phyloP scores from a whole-genome alignment of 441 rosid genomes.

The Erodium chrysanthum region DNA sequence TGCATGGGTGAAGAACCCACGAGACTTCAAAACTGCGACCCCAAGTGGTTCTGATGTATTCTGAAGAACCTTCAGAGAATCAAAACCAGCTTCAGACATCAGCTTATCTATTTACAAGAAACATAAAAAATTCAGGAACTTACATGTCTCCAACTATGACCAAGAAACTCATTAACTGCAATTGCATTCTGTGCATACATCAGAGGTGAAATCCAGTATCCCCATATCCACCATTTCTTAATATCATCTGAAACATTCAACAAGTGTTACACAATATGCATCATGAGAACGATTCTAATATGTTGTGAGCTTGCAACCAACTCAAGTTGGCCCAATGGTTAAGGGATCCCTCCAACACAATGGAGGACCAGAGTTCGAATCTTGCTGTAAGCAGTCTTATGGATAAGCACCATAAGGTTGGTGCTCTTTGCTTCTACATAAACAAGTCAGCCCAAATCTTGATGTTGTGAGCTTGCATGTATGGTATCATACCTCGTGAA shows the following conservation, averaged over 20 bases:
- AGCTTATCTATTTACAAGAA: no score
- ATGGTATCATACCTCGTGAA: conserved; percentile 37
- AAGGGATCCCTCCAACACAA: no score
- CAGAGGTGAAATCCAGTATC: conserved; percentile 59
- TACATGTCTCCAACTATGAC: conserved; percentile 62
- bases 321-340: no score
- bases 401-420: no score
- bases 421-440: no score
- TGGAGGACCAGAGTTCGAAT: no score
- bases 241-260: conserved; percentile 29
- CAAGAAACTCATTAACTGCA: conserved; percentile 62
- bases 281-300: no score
- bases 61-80: conserved; percentile 26
- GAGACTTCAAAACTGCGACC: conserved; percentile 32
- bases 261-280: neutral
- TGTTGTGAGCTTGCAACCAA: no score
- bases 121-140: conserved; percentile 10
- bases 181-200: conserved; percentile 56
- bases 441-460: no score
- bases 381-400: no score
- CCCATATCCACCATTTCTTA: conserved; percentile 66
- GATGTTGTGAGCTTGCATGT: neutral
- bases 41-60: conserved; percentile 41
- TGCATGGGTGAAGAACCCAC: conserved; percentile 37
- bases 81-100: no score